Conservation (phyloP, 116 monocot species). For the Posidonia oceanica region DNA sequence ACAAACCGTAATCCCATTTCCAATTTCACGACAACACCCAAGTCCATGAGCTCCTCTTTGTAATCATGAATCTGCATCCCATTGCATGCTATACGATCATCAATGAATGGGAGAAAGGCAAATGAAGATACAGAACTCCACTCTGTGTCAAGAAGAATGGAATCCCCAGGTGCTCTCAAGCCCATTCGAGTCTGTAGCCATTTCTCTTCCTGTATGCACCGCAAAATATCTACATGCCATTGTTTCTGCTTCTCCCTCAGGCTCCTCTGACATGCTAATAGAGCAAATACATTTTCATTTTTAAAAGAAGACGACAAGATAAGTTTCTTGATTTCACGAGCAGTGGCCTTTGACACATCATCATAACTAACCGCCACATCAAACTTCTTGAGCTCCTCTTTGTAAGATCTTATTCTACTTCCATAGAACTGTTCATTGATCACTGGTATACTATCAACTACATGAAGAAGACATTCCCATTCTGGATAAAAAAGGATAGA, state of each 20-base stretch:
- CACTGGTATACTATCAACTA: slow-evolving; percentile 22
- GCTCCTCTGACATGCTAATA: slow-evolving; percentile 18
- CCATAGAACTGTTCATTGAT: slow-evolving; percentile 34
- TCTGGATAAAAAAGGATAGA: slow-evolving; percentile 25
- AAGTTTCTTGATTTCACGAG: slow-evolving; percentile 17
- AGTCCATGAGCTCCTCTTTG: slow-evolving; percentile 33
- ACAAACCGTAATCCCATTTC: slow-evolving; percentile 30
- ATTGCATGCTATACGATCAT: slow-evolving; percentile 1
- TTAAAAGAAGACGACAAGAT: slow-evolving; percentile 10
- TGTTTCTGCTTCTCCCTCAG: slow-evolving; percentile 10
- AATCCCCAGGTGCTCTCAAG: slow-evolving; percentile 17
- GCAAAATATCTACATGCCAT: slow-evolving; percentile 23
- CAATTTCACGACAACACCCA: slow-evolving; percentile 20
- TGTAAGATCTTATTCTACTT: slow-evolving; percentile 19
- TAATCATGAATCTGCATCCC: slow-evolving; percentile 25
- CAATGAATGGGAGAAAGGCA: slow-evolving; percentile 36
- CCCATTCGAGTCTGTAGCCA: slow-evolving; percentile 37
- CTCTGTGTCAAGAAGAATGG: slow-evolving; percentile 20
- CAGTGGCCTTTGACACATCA: slow-evolving; percentile 29
- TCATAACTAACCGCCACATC: slow-evolving; percentile 21
- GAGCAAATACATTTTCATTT: slow-evolving; percentile 21
- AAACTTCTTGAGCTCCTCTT: slow-evolving; percentile 27
- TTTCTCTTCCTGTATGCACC: slow-evolving; percentile 17
- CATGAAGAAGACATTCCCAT: slow-evolving; percentile 35
- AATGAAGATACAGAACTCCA: slow-evolving; percentile 24